Percentiles rank a stretch among this genome's conserved stretches.
phyloP scores from a whole-genome alignment of 257 asterid genomes.

The Marsdenia floribunda region DNA sequence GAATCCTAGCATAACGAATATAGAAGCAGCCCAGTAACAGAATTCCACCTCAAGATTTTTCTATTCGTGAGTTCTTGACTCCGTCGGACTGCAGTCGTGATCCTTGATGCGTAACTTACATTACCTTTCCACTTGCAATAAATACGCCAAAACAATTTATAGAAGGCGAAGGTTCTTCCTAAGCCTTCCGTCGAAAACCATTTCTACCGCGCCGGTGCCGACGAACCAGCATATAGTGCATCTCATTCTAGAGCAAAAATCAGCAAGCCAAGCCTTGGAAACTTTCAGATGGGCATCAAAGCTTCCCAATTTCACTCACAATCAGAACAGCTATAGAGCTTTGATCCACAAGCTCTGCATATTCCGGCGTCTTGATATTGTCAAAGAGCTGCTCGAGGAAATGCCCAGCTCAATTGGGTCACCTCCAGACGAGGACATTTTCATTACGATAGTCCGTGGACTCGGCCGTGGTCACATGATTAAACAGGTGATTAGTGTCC shows the following conservation, averaged over 20 bases:
- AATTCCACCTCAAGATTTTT: neutral
- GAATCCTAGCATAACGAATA: neutral
- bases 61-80: neutral
- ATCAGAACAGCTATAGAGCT: conserved; percentile 66
- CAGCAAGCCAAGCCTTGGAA: conserved; percentile 59
- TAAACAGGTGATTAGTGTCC: conserved; percentile 53
- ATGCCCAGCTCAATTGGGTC: conserved; percentile 58
- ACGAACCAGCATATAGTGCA: conserved; percentile 52
- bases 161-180: conserved; percentile 5
- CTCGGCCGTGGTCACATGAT: conserved; percentile 65
- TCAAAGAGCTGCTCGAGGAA: conserved; percentile 68
- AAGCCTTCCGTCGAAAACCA: conserved; percentile 31
- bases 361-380: conserved; percentile 49
- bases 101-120: conserved; percentile 18
- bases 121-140: conserved; percentile 2
- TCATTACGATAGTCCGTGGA: conserved; percentile 69
- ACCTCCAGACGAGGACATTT: conserved; percentile 65
- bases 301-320: conserved; percentile 54
- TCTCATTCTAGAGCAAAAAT: conserved; percentile 71
- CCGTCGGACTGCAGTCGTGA: neutral
- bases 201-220: conserved; percentile 47
- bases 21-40: neutral
- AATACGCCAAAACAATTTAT: neutral
- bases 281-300: conserved; percentile 94
- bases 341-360: conserved; percentile 67